Evolutionary conservation across 2,329 filamentous ascomycete species (phyloP), one percentile per base, ranked within the genome.

Genomic region (Fusarium verrucosum): DNA sequence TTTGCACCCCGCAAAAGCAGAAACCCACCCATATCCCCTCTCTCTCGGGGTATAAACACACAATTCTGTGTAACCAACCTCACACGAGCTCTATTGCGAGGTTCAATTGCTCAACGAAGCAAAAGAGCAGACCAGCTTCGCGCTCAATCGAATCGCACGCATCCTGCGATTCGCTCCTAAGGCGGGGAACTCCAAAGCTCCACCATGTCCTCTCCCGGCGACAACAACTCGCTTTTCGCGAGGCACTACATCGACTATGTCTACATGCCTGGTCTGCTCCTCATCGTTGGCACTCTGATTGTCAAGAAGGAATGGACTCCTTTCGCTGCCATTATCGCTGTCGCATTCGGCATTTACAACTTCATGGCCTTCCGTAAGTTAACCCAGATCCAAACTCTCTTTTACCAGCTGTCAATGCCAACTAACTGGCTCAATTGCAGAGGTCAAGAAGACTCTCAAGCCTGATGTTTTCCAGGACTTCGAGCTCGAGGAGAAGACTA

Each of bases 381-480:
- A 23, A 26, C 23, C 37, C 49, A 46, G 44, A 25, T 37, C 33
- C 20, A 22, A 28, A 41, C 19, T 40, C 26, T 36, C 25, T 7
- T 22, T 35, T 23, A 7, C 25, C 37, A 23, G 35, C 44, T 40
- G 26, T 19, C 33, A 35, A 30, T 30, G 42, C 40, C 37, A 49
- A 17, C 61, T 69, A 66, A 68, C 44, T 51, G 26, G 40, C 28
- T 41, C 7, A 49, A 37, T 37, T 55, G 25, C 77, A 93, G 92
- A 88, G 76, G 84, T 88, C 64, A 88, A 89, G 78, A 93, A 92
- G 79, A 89, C 95, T 66, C 87, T 99, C 71, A 94, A 94, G 81
- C 92, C 94, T 28, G 88, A 89, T 70, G 84, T 85, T 46, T 97
- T 97, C 86, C 93, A 97, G 78, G 87, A 96, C 57, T 97, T 97